Percentiles rank a stretch among this genome's conserved stretches.
phyloP scores from a whole-genome alignment of 768 basidiomycete species.

The Boletus tylopilopsis region DNA sequence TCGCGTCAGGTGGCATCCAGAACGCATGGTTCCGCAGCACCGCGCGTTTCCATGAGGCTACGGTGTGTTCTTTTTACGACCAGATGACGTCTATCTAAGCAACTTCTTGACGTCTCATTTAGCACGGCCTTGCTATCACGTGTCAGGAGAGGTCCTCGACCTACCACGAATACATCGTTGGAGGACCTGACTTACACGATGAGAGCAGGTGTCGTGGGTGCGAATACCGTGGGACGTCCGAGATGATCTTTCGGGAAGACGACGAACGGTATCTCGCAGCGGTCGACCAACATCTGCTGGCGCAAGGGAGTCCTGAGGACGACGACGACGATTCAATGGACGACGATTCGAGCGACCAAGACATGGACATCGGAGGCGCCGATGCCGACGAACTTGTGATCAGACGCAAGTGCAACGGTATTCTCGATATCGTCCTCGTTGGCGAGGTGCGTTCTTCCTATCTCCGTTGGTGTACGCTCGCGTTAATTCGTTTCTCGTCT shows the following conservation, averaged over 20 bases:
- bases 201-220: constrained; percentile 35
- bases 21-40: constrained; percentile 39
- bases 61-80: constrained; percentile 21
- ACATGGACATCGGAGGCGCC: constrained; percentile 24
- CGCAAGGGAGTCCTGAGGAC: constrained; percentile 13
- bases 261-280: constrained; percentile 22
- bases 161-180: constrained; percentile 43
- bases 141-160: constrained; percentile 22
- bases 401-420: constrained; percentile 44
- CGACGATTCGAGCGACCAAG: constrained; percentile 24
- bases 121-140: constrained; percentile 23
- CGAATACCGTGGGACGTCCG: constrained; percentile 22
- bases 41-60: constrained; percentile 10
- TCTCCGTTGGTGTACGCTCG: too few species aligned
- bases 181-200: constrained; percentile 40
- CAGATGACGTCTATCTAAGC: constrained; percentile 2
- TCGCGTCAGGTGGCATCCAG: constrained; percentile 33
- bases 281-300: constrained; percentile 9
- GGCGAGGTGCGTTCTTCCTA: constrained; percentile 44
- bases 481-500: background rate
- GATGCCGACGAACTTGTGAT: constrained; percentile 24
- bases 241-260: constrained; percentile 28
- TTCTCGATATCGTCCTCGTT: constrained; percentile 57
- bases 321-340: constrained; percentile 27
- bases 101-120: background rate